phyloP scores from a whole-genome alignment of 1,284 basidiomycete species.

The Sporisorium reilianum region DNA sequence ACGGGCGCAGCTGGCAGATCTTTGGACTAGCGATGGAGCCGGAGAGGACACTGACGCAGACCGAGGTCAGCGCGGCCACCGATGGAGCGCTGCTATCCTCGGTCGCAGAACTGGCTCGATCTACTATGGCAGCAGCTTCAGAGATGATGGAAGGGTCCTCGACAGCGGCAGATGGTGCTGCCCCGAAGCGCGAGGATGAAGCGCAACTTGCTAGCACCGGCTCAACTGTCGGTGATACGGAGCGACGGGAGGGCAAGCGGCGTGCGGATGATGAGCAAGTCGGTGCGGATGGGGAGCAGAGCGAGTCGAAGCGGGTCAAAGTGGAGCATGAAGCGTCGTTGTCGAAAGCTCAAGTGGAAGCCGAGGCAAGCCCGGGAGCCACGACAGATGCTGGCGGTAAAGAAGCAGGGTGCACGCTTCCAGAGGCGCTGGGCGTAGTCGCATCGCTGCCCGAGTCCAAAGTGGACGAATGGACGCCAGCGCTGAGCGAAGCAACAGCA shows the following conservation, averaged over 20 bases:
- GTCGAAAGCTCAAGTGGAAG: background rate
- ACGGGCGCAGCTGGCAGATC: constrained; percentile 46
- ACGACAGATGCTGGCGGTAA: background rate
- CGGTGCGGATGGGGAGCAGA: background rate
- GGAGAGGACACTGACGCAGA: constrained; percentile 32
- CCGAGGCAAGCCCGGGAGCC: background rate
- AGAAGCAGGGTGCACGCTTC: constrained; percentile 21
- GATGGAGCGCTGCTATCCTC: constrained; percentile 42
- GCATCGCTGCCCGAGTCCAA: constrained; percentile 18
- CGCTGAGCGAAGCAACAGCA: constrained; percentile 15
- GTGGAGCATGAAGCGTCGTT: background rate
- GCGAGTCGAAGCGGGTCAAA: constrained; percentile 26
- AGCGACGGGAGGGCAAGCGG: constrained; percentile 25
- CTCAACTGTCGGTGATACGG: background rate
- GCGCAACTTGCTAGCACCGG: background rate
- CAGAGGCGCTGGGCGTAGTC: constrained; percentile 21
- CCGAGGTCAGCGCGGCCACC: constrained; percentile 28
- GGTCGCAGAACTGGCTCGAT: constrained; percentile 44
- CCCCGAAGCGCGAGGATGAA: constrained; percentile 4
- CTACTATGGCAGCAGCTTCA: constrained; percentile 17
- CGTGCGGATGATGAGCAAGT: constrained; percentile 14
- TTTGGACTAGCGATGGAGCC: constrained; percentile 42
- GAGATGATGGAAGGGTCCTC: constrained; percentile 3
- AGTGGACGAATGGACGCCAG: constrained; percentile 41
- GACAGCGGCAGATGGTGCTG: background rate